These are phyloP conservation scores for Xylaria sp. DNA, from an alignment of 2,329 filamentous ascomycete genomes.

Conservation along the genomic window DNA sequence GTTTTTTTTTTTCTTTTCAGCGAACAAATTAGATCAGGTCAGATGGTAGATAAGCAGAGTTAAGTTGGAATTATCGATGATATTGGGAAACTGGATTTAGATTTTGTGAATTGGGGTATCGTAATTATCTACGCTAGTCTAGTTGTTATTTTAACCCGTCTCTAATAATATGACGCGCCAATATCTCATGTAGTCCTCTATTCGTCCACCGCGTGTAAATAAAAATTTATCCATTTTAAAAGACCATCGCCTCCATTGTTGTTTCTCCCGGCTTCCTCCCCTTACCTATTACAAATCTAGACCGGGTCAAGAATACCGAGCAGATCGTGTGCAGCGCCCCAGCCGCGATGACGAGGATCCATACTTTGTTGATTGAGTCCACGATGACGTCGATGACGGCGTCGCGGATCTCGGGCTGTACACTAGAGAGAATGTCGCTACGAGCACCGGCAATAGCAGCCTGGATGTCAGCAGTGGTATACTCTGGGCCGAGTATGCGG, in stretches of 20 bases:
- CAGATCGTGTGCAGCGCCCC: constrained; percentile 30
- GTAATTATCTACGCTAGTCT: too few species aligned
- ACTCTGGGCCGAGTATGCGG: constrained; percentile 27
- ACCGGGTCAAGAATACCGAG: constrained; percentile 13
- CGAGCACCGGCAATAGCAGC: constrained; percentile 38
- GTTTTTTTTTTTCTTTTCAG: too few species aligned
- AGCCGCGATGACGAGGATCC: constrained; percentile 27
- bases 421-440: constrained; percentile 31
- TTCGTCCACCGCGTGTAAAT: background rate
- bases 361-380: constrained; percentile 31
- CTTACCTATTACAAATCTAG: background rate
- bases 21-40: too few species aligned
- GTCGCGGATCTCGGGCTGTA: constrained; percentile 29
- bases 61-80: too few species aligned
- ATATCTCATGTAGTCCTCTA: too few species aligned
- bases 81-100: too few species aligned
- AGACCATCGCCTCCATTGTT: background rate
- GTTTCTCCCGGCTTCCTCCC: background rate
- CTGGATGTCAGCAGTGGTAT: constrained; percentile 25
- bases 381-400: constrained; percentile 32
- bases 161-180: too few species aligned
- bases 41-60: too few species aligned
- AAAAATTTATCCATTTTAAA: background rate
- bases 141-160: too few species aligned
- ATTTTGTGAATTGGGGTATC: too few species aligned